These are phyloP conservation scores for Sporothrix variecibatus DNA, from an alignment of 2,329 filamentous ascomycete species.

Conservation along the genomic window DNA sequence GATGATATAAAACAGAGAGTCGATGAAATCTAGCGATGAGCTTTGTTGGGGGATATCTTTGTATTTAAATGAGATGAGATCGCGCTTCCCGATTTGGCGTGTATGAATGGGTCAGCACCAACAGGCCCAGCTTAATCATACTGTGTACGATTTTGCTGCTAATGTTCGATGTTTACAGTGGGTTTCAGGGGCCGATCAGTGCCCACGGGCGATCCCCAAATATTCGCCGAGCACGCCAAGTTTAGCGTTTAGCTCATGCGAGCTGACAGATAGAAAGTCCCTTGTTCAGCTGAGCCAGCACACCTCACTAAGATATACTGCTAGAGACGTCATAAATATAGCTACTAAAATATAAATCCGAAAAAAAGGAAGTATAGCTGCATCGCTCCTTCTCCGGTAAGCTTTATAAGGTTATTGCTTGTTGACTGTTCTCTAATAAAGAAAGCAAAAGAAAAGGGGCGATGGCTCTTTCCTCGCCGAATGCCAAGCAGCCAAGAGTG, in stretches of 20 bases:
- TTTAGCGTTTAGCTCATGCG: background rate
- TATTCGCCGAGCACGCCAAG: background rate
- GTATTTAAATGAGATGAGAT: slow-evolving; percentile 1
- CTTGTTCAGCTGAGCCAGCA: slow-evolving; percentile 11
- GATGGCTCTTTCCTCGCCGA: background rate
- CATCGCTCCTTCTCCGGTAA: background rate
- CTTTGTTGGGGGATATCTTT: background rate
- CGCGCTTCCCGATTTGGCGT: background rate
- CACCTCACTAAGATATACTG: background rate
- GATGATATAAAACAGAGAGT: background rate
- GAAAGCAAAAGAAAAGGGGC: background rate
- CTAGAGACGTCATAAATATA: background rate
- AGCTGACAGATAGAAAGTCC: background rate
- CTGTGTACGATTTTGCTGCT: background rate
- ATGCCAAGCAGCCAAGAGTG: slow-evolving; percentile 3
- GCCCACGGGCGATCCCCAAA: background rate
- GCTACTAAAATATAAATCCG: background rate
- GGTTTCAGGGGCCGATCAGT: background rate
- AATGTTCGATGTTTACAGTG: slow-evolving; percentile 1
- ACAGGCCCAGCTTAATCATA: background rate
- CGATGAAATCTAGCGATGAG: background rate
- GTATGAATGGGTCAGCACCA: background rate
- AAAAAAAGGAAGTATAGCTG: background rate
- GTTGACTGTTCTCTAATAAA: background rate
- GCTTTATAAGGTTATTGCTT: background rate